phyloP scores from a whole-genome alignment of 164 flowering plant species.

The Kalanchoe fedtschenkoi region DNA sequence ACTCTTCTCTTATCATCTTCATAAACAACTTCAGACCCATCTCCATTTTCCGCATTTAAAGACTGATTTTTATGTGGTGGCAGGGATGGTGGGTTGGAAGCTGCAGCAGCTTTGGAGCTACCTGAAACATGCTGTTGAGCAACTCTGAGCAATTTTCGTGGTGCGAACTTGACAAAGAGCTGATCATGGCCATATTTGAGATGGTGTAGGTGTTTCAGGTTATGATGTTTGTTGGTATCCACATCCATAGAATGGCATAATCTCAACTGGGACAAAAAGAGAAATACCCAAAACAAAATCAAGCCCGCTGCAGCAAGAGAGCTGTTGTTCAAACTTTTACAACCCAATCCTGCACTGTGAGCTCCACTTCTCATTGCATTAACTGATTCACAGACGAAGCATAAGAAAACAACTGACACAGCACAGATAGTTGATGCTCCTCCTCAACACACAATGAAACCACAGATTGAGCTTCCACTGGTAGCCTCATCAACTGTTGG shows the following conservation, averaged over 20 bases:
- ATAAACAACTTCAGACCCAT: constrained; percentile 1
- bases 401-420: neutral
- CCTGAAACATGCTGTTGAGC: neutral
- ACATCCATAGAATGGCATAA: neutral
- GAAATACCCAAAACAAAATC: neutral
- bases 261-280: neutral
- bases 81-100: neutral
- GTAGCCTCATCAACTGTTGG: neutral
- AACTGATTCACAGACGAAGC: neutral
- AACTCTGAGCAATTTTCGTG: neutral
- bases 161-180: neutral
- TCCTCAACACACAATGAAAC: too few relatives aligned
- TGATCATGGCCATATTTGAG: neutral
- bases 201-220: too few relatives aligned
- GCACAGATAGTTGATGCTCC: neutral
- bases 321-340: neutral
- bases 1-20: constrained; percentile 3
- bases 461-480: neutral
- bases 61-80: neutral
- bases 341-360: neutral
- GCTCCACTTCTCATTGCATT: constrained; percentile 2
- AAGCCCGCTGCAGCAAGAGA: neutral
- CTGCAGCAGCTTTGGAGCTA: neutral
- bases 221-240: neutral
- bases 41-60: neutral